phyloP scores from a whole-genome alignment of 2,329 filamentous ascomycete genomes.

The Verticillium longisporum region DNA sequence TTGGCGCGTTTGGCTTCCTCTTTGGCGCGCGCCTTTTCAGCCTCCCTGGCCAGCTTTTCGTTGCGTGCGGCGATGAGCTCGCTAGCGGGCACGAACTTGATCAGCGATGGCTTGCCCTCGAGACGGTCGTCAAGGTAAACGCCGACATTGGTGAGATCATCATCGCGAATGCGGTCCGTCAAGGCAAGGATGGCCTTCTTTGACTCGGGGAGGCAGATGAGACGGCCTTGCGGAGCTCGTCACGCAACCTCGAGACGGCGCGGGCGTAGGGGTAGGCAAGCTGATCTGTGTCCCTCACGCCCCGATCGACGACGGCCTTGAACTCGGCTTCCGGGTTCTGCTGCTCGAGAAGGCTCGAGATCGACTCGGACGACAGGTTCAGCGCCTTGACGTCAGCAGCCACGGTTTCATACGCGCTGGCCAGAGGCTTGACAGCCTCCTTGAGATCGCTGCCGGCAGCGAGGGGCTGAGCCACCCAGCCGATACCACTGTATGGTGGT shows the following conservation, averaged over 20 bases:
- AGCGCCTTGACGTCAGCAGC: conserved; percentile 38
- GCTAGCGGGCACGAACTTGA: conserved; percentile 55
- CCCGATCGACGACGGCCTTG: conserved; percentile 32
- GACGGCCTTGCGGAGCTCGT: conserved; percentile 53
- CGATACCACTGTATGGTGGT: conserved; percentile 48
- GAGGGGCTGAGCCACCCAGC: conserved; percentile 40
- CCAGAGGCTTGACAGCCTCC: conserved; percentile 30
- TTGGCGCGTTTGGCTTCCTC: conserved; percentile 46
- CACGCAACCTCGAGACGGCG: conserved; percentile 48
- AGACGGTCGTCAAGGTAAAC: conserved; percentile 82
- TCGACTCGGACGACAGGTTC: conserved; percentile 39
- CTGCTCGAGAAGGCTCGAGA: conserved; percentile 34
- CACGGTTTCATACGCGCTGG: conserved; percentile 35
- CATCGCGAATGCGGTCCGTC: conserved; percentile 75
- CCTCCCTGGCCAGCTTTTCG: conserved; percentile 53
- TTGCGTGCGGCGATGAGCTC: conserved; percentile 52
- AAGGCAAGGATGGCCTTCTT: conserved; percentile 69
- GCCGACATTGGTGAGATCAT: conserved; percentile 71
- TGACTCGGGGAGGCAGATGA: conserved; percentile 37
- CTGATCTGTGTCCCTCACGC: conserved; percentile 44
- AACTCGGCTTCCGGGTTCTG: conserved; percentile 40
- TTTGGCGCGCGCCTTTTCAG: conserved; percentile 50
- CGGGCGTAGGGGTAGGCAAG: conserved; percentile 50
- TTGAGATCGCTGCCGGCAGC: conserved; percentile 21
- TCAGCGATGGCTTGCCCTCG: conserved; percentile 61